Conservation (phyloP, 495 filamentous ascomycete species). For the Trichoderma erinaceum region DNA sequence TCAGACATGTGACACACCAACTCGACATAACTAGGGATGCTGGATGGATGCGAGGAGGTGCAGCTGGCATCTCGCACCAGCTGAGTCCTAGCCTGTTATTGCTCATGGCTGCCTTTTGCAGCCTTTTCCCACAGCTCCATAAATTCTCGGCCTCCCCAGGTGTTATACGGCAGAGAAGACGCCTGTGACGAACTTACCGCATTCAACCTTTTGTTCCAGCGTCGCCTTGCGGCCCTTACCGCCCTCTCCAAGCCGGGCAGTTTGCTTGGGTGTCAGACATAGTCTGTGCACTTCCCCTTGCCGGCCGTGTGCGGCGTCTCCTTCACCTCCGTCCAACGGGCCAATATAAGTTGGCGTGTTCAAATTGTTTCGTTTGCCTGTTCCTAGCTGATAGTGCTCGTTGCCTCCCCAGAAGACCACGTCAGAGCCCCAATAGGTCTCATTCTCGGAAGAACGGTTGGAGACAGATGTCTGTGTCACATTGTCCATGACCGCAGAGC, state of each 20-base stretch:
- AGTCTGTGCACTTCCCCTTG: constrained; percentile 65
- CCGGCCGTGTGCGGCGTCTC: constrained; percentile 41
- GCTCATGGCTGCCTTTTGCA: not conserved
- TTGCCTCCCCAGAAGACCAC: constrained; percentile 92
- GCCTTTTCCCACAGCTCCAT: not conserved
- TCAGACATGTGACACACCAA: constrained; percentile 8
- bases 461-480: constrained; percentile 54
- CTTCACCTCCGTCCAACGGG: constrained; percentile 55
- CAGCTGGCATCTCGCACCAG: not conserved
- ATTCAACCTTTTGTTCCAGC: constrained; percentile 84
- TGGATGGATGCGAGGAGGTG: not conserved
- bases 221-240: constrained; percentile 59
- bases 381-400: constrained; percentile 88
- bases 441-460: constrained; percentile 43
- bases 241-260: constrained; percentile 54
- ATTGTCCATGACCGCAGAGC: constrained; percentile 74
- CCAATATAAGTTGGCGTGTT: constrained; percentile 69
- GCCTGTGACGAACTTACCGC: constrained; percentile 75
- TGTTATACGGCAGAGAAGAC: constrained; percentile 56
- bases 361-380: constrained; percentile 77
- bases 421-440: constrained; percentile 79
- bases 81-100: not conserved
- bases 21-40: not conserved
- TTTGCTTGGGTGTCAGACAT: constrained; percentile 76
- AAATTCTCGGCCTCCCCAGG: constrained; percentile 16